These are phyloP conservation scores for Mollisiaceae sp. DNA, from an alignment of 2,329 filamentous ascomycete genomes.

Conservation along the genomic window DNA sequence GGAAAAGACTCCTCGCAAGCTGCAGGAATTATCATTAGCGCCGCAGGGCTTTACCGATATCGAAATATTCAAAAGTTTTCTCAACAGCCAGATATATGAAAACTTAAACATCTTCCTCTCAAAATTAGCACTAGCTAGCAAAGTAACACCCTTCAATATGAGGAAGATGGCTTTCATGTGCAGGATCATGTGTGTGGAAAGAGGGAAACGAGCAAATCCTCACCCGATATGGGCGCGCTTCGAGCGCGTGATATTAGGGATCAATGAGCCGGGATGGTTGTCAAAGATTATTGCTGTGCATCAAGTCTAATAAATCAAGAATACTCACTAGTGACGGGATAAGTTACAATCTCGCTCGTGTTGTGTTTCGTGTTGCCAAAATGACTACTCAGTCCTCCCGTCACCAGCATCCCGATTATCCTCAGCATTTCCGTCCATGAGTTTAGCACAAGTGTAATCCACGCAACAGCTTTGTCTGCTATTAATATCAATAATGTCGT, in stretches of 20 bases:
- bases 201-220: not conserved
- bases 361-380: not conserved
- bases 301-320: not conserved
- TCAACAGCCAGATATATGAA: not conserved
- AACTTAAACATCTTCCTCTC: constrained; percentile 4
- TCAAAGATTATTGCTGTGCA: not conserved
- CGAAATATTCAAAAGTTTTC: not conserved
- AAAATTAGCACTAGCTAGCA: constrained; percentile 2
- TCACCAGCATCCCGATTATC: no score
- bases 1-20: not conserved
- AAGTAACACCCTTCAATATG: constrained; percentile 7
- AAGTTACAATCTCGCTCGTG: not conserved
- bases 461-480: no score
- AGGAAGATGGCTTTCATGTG: constrained; percentile 10
- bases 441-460: no score
- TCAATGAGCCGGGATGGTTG: not conserved
- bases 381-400: no score
- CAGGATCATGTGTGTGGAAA: constrained; percentile 5
- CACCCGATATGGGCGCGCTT: constrained; percentile 5
- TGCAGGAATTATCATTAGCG: not conserved
- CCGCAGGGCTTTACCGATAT: not conserved
- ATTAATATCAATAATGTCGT: no score
- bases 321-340: not conserved
- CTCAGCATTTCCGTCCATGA: no score
- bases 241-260: not conserved